Percentiles rank a stretch among this genome's conserved stretches.
Conservation (phyloP, 331 rosid species). For the Prunus yedoensis region DNA sequence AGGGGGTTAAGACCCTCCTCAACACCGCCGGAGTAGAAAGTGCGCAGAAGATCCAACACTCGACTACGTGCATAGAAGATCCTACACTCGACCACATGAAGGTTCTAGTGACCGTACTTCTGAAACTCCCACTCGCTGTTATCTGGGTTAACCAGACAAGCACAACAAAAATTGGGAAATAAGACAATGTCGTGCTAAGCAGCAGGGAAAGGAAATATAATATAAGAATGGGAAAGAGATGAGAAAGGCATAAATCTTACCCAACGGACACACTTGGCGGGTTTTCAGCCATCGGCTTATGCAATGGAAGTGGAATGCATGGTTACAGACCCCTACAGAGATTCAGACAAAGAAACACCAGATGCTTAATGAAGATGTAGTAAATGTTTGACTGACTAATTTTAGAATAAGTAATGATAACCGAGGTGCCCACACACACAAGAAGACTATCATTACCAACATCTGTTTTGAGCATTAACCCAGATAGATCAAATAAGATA, state of each 20-base stretch:
- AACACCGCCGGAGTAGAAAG: background rate
- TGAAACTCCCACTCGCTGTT: slow-evolving; percentile 63
- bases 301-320: slow-evolving; percentile 60
- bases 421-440: background rate
- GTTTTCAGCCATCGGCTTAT: slow-evolving; percentile 61
- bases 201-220: background rate
- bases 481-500: background rate
- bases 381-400: background rate
- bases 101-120: slow-evolving; percentile 54
- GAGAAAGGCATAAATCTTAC: slow-evolving; percentile 4
- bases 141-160: slow-evolving; percentile 23
- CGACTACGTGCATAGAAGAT: background rate
- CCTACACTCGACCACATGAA: background rate
- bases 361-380: background rate
- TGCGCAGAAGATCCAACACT: background rate
- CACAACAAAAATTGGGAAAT: background rate
- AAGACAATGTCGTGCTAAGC: background rate
- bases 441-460: background rate
- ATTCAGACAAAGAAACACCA: background rate
- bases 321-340: slow-evolving; percentile 50
- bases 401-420: background rate
- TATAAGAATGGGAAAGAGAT: background rate
- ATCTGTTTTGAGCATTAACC: background rate
- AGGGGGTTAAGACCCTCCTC: slow-evolving; percentile 6
- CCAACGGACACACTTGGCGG: slow-evolving; percentile 57